Conservation (phyloP, 257 asterid genomes). For the Solanum chilense region DNA sequence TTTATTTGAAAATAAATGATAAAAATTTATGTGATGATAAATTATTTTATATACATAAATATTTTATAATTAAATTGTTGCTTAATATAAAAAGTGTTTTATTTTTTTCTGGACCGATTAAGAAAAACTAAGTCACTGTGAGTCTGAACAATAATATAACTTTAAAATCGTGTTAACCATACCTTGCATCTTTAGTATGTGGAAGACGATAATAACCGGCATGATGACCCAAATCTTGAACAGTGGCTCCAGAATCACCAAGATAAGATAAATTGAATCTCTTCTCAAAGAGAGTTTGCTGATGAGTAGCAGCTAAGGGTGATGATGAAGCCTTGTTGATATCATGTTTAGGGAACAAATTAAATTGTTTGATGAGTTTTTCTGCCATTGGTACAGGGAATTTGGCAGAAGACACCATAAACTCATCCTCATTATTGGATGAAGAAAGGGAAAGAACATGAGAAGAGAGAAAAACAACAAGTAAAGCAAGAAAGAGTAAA, state of each 20-base stretch:
- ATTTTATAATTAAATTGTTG: too few species aligned
- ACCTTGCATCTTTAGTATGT: slow-evolving; percentile 46
- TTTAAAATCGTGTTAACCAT: too few species aligned
- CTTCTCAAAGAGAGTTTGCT: slow-evolving; percentile 43
- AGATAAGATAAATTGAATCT: slow-evolving; percentile 25
- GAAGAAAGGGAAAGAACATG: neutral
- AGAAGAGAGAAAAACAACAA: neutral
- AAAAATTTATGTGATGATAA: too few species aligned
- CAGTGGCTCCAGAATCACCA: slow-evolving; percentile 17
- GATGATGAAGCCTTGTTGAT: slow-evolving; percentile 4
- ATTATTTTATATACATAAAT: too few species aligned
- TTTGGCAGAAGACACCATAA: neutral
- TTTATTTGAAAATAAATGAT: too few species aligned
- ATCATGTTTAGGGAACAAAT: slow-evolving; percentile 50
- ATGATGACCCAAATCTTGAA: slow-evolving; percentile 48
- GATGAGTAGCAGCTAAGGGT: neutral
- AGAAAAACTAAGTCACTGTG: too few species aligned
- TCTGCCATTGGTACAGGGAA: slow-evolving; percentile 17
- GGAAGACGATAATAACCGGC: slow-evolving; percentile 61
- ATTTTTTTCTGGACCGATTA: too few species aligned
- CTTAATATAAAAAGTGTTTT: too few species aligned
- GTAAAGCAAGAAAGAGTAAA: neutral
- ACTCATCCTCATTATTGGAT: neutral
- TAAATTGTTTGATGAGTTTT: slow-evolving; percentile 35
- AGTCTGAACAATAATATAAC: neutral